Base-by-base conservation (phyloP, 805 yeast genomes). In the Myxozyma neglecta region DNA sequence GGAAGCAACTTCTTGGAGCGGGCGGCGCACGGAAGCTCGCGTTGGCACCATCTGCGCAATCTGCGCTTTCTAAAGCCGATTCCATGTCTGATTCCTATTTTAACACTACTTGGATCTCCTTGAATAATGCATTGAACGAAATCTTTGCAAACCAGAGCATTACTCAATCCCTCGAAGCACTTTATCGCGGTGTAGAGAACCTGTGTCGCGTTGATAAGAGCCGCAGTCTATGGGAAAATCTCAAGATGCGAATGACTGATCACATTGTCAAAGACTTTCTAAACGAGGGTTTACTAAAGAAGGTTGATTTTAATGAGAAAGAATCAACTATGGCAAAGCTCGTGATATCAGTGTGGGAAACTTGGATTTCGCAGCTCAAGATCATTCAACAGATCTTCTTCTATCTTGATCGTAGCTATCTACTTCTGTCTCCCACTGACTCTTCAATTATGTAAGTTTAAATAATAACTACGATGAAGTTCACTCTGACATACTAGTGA, bases 181-280 rank as follows among this genome's bases (percentile, higher is more conserved):
- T 72, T 11, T 72, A 72, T 52, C 66, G 73, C 11, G 69, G 72
- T 11, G 74, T 70, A 13, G 75, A 72, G 63, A 67, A 68, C 53
- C 64, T 73, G 9, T 70, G 72, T 57, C 66, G 74, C 9, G 66
- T 63, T 35, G 72, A 65, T 52, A 66, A 61, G 51, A 65, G 69
- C 10, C 49, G 57, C 34, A 61, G 57, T 29, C 57, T 72, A 9
- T 69, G 72, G 70, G 61, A 61, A 35, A 45, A 61, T 46, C 61
- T 70, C 53, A 43, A 43, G 48, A 43, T 57, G 32, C 60, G 60
- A 36, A 51, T 69, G 56, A 29, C 44, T 18, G 32, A 45, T 11
- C 60, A 65, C 49, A 51, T 69, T 32, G 24, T 42, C 16, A 20
- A n/a, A 5, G 58, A 55, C 16, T 47, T 61, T 16, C 32, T 39